Base-by-base conservation (phyloP, 176 grass and related monocot genomes). In the Phoenix roebelenii region DNA sequence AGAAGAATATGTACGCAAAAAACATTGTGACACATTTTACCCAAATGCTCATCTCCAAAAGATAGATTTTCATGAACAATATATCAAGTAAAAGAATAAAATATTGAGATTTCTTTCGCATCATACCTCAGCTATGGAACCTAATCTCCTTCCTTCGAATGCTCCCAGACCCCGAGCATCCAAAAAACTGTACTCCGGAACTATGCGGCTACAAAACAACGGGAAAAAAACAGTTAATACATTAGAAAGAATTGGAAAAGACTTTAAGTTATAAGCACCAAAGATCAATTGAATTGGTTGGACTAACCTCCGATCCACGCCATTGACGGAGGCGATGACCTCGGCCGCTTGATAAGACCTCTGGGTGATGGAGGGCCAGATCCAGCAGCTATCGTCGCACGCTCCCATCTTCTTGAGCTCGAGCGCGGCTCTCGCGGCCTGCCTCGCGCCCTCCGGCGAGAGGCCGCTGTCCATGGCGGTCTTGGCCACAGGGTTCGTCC, bases 361-460 rank as follows among this genome's bases (percentile, higher is more conserved):
- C 72, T 96, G 92, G 66, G 87, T 96, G 68, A 96, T 96, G 57
- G 92, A 96, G 0, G 86, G 80, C 92, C 86, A 96, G 60, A 90
- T 90, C 92, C 92, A 96, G 78, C 87, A 96, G 58, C 77, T 84
- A 50, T 87, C 83, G 52, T 90, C 87, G 80, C 87, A 96, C 16
- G 92, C 92, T 15, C 92, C 87, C 22, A 96, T 71, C 58, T 65
- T 74, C 28, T 79, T 66, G 51, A 96, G 87, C 75, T 96, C 92
- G 50, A 88, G 80, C 49, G 92, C 92, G 23, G 87, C 80, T 55
- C 63, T 68, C 22, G 80, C 83, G 64, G 86, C 58, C 78, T 96
- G 92, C 19, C 72, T 76, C 14, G 84, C 83, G 26, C 86, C 92
- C 25, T 78, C 78, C 19, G 70, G 72, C 49, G 92, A 90, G 16